Evolutionary conservation across 371 early-diverging fungal species (phyloP).

Genomic region (Catenaria anguillulae): DNA sequence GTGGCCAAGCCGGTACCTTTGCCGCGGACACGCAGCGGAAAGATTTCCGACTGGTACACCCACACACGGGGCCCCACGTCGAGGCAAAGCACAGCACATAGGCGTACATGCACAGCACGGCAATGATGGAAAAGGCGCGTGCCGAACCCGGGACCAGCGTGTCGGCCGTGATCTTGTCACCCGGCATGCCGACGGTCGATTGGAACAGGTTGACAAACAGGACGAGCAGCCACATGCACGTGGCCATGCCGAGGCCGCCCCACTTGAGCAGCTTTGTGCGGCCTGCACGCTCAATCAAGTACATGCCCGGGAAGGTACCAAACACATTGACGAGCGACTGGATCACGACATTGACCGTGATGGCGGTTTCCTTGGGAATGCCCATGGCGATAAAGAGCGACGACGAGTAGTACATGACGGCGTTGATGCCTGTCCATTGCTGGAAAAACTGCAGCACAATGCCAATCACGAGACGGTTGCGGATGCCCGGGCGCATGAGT

Average conservation of each 20-base stretch:
- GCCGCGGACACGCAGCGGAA: constrained; percentile 59
- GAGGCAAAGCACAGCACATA: too few relatives aligned
- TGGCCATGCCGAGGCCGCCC: constrained; percentile 25
- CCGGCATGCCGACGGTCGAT: background rate
- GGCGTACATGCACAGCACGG: too few relatives aligned
- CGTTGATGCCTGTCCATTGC: too few relatives aligned
- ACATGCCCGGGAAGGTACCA: constrained; percentile 32
- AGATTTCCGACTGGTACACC: too few relatives aligned
- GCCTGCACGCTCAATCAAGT: constrained; percentile 27
- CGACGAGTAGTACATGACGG: too few relatives aligned
- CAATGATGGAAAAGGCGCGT: background rate
- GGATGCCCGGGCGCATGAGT: constrained; percentile 41
- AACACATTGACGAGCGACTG: constrained; percentile 22
- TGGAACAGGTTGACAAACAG: constrained; percentile 7
- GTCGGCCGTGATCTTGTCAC: background rate
- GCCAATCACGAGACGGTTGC: constrained; percentile 45
- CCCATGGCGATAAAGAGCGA: background rate
- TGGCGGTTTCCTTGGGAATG: background rate
- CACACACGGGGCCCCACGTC: constrained; percentile 85
- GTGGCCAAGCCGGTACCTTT: constrained; percentile 78
- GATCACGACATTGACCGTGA: constrained; percentile 5
- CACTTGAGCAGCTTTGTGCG: constrained; percentile 23
- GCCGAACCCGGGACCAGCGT: background rate
- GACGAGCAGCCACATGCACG: constrained; percentile 4
- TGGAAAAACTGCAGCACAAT: constrained; percentile 47